These are phyloP conservation scores for Mycotypha africana DNA, from an alignment of 371 early-diverging fungal species.

Conservation along the genomic window DNA sequence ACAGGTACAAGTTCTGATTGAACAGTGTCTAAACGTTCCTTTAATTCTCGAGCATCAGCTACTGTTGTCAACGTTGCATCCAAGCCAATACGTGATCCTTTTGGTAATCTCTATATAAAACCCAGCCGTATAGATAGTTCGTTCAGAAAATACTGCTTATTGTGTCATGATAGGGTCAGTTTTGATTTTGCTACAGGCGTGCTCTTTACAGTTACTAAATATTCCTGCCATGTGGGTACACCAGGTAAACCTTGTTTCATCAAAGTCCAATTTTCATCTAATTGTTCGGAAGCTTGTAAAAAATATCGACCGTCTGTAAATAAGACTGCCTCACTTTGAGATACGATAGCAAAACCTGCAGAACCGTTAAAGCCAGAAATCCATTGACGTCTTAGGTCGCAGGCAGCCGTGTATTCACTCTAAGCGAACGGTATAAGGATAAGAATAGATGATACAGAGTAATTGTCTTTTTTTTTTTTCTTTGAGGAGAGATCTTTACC, in stretches of 20 bases:
- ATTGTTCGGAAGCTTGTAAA: slow-evolving; percentile 92
- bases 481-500: slow-evolving; percentile 24
- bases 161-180: no score
- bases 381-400: slow-evolving; percentile 82
- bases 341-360: slow-evolving; percentile 86
- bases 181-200: no score
- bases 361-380: slow-evolving; percentile 97
- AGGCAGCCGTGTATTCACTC: slow-evolving; percentile 92
- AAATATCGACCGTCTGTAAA: slow-evolving; percentile 99
- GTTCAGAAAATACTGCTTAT: no score
- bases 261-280: slow-evolving; percentile 86
- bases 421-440: slow-evolving; percentile 32
- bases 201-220: slow-evolving; percentile 62
- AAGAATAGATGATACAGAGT: no score
- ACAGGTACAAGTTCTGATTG: slow-evolving; percentile 54
- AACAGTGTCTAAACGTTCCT: slow-evolving; percentile 44
- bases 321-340: slow-evolving; percentile 65
- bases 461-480: neutral
- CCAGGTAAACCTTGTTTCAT: slow-evolving; percentile 88
- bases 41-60: slow-evolving; percentile 61
- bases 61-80: slow-evolving; percentile 76
- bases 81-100: slow-evolving; percentile 73
- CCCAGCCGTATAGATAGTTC: no score
- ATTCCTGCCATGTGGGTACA: slow-evolving; percentile 88
- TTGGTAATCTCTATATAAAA: slow-evolving; percentile 55